These are phyloP conservation scores for Phoma herbarum DNA, from an alignment of 2,329 filamentous ascomycete genomes.

Conservation along the genomic window DNA sequence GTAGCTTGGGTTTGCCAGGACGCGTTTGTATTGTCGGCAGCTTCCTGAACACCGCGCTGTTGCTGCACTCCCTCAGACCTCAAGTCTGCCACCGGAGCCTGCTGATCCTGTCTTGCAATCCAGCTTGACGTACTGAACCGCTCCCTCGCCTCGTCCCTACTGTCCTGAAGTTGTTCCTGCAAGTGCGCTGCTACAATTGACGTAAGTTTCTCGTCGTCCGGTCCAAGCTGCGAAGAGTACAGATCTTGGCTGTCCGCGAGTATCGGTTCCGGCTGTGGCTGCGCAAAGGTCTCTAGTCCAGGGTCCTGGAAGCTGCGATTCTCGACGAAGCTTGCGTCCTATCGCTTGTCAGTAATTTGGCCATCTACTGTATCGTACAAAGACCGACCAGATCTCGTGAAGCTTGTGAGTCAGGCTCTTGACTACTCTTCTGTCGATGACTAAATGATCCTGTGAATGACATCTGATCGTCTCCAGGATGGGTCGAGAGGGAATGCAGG, in stretches of 20 bases:
- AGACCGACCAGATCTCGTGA: not conserved
- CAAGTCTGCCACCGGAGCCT: not conserved
- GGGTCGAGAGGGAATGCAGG: not conserved
- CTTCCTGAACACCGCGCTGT: not conserved
- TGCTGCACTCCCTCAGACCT: not conserved
- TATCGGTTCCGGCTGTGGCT: conserved; percentile 14
- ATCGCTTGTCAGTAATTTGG: not conserved
- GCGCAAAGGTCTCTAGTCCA: conserved; percentile 7
- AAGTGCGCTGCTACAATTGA: not conserved
- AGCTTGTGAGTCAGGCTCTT: not conserved
- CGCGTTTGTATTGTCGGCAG: not conserved
- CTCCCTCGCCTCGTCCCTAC: not conserved
- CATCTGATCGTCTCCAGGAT: not conserved
- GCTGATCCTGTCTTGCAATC: not conserved
- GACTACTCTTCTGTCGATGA: conserved; percentile 1
- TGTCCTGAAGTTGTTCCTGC: not conserved
- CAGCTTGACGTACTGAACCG: not conserved
- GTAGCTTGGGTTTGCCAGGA: conserved; percentile 13
- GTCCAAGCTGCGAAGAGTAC: conserved; percentile 4
- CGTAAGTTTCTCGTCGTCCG: not conserved
- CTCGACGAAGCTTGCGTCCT: conserved; percentile 1
- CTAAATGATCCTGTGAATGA: conserved; percentile 10
- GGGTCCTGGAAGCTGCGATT: conserved; percentile 4
- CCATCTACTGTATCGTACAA: not conserved
- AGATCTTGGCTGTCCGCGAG: conserved; percentile 7